Conservation (phyloP, 768 basidiomycete species). For the Xerocomellus intermedius region DNA sequence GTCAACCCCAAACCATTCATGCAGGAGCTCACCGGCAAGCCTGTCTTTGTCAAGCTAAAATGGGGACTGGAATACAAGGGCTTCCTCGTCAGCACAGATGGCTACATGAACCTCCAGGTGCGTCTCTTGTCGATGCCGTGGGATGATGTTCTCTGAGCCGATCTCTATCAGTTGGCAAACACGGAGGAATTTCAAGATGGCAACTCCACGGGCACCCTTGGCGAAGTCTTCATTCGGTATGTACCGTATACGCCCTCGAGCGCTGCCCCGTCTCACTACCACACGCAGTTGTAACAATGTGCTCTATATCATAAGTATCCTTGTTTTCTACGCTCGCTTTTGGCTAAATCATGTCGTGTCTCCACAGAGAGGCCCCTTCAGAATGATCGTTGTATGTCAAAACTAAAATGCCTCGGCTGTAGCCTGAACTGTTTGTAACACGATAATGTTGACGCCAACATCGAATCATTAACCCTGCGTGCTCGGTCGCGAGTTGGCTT, state of each 20-base stretch:
- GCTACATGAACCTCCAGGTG: constrained; percentile 99
- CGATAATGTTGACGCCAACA: not conserved
- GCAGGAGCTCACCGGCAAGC: constrained; percentile 97
- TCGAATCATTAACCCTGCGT: not conserved
- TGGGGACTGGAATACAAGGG: constrained; percentile 99
- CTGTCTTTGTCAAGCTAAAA: constrained; percentile 91
- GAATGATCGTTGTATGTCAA: constrained; percentile 33
- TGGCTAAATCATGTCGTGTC: constrained; percentile 24
- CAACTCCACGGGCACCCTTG: constrained; percentile 92
- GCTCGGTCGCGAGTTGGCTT: not conserved
- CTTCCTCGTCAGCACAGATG: constrained; percentile 97
- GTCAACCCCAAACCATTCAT: constrained; percentile 99
- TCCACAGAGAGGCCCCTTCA: constrained; percentile 72
- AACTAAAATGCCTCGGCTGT: constrained; percentile 12
- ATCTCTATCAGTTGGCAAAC: constrained; percentile 76
- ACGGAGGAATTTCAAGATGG: constrained; percentile 98
- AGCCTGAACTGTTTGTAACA: constrained; percentile 4
- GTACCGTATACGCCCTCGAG: constrained; percentile 23
- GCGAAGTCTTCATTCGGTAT: constrained; percentile 97
- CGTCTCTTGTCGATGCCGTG: constrained; percentile 1
- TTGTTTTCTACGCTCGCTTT: not conserved
- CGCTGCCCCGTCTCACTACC: constrained; percentile 8
- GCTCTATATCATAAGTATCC: constrained; percentile 85
- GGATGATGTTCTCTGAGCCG: not conserved
- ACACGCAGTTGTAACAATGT: constrained; percentile 85